Evolutionary conservation across 805 yeast genomes (phyloP), one percentile per base, ranked within the genome.

Genomic region (Trichomonascus vanleenenianus): DNA sequence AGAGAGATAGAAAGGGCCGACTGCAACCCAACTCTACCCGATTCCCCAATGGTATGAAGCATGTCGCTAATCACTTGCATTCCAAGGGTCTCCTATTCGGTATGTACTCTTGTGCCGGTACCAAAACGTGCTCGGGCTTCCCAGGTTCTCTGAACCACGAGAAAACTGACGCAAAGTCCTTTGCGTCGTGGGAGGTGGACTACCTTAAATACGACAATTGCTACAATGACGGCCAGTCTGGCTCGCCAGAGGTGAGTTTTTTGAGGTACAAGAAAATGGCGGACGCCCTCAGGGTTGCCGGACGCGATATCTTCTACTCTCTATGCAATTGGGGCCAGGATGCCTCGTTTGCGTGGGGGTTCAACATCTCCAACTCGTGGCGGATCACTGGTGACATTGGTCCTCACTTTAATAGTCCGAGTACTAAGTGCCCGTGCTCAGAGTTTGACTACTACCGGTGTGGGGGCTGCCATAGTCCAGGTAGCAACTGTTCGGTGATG

Each of bases 281-380:
- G 2, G 47, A 58, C 14, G 61, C 61, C 9, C 50, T 58, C 42
- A 56, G 53, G 30, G 45, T 45, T 9, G 56, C 62, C 10, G 62
- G 61, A 15, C 50, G 57, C 31, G 54, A 58, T 7, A 55, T 58
- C 15, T 55, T 55, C 42, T 58, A 56, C 36, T 51, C 59, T 2
- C 42, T 55, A 8, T 58, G 62, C 39, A 54, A 56, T 42, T 58
- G 62, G 62, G 62, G 62, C n/a, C 53, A 56, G 44, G 60, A 58
- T 41, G 30, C 33, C 19, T 54, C 54, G 2, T 56, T 50, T 51
- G 45, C 53, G 25, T 58, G 62, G 62, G 59, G 51, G 5, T 40
- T 52, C 15, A 47, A 49, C 6, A 46, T 58, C 12, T 47, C 59
- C 8, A 54, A 56, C 39, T 56, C 60, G 3, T 56, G 58, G 58